A percentile compares a stretch with the other conserved stretches of the same genome.
Evolutionary conservation across 441 rosid species (phyloP).

Genomic region (Brassica balearica): DNA sequence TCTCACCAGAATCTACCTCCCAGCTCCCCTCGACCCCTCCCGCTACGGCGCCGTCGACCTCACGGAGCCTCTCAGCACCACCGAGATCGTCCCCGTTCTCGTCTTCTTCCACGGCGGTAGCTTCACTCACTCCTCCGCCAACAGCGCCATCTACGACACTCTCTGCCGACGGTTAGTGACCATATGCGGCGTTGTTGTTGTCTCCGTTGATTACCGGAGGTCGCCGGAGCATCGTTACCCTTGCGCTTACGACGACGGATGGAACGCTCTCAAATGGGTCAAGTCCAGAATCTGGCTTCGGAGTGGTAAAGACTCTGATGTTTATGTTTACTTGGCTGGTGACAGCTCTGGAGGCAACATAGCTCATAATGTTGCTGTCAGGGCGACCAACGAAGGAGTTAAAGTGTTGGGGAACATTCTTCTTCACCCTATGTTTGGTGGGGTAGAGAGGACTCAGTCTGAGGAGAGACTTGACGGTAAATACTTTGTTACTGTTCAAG

Average conservation of each 20-base stretch:
- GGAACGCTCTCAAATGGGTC: slow-evolving; percentile 96
- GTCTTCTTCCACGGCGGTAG: slow-evolving; percentile 99
- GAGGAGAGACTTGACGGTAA: slow-evolving; percentile 84
- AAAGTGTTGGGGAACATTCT: slow-evolving; percentile 83
- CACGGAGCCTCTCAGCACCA: slow-evolving; percentile 70
- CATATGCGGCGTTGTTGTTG: slow-evolving; percentile 76
- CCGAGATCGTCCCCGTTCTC: slow-evolving; percentile 77
- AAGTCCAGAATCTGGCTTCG: slow-evolving; percentile 83
- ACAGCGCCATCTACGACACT: slow-evolving; percentile 92
- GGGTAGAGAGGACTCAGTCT: slow-evolving; percentile 73
- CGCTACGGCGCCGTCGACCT: slow-evolving; percentile 66
- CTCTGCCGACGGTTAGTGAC: slow-evolving; percentile 88
- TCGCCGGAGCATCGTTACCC: slow-evolving; percentile 91
- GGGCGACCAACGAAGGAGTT: slow-evolving; percentile 66
- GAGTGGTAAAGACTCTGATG: slow-evolving; percentile 77
- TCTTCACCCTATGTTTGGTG: slow-evolving; percentile 95
- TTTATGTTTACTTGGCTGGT: slow-evolving; percentile 85
- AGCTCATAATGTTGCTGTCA: slow-evolving; percentile 85
- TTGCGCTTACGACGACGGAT: slow-evolving; percentile 94
- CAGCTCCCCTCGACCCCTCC: slow-evolving; percentile 47
- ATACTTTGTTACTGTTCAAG: slow-evolving; percentile 83
- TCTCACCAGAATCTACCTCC: slow-evolving; percentile 73
- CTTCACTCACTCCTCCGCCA: slow-evolving; percentile 94
- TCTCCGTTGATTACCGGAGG: slow-evolving; percentile 89
- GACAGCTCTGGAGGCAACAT: slow-evolving; percentile 98